phyloP scores from a whole-genome alignment of 2,329 filamentous ascomycete species.

The Ophiocordyceps camponoti-leonardi region DNA sequence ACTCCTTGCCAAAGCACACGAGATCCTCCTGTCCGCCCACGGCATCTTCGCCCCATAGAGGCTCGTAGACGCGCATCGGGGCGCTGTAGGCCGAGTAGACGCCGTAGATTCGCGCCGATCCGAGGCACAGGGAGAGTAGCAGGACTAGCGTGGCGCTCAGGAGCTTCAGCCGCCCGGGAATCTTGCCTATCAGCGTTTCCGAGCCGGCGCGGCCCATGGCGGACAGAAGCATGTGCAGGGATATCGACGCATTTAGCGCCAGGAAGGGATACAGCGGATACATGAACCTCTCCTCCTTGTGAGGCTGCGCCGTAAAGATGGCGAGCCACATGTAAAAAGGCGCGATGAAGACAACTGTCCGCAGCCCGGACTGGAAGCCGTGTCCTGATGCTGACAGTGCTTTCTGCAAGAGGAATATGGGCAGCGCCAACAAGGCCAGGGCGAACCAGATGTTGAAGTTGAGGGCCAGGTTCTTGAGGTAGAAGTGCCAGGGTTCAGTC shows the following conservation, averaged over 20 bases:
- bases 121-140: slow-evolving; percentile 45
- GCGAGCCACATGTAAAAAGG: slow-evolving; percentile 91
- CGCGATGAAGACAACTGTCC: slow-evolving; percentile 58
- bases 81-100: slow-evolving; percentile 71
- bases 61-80: slow-evolving; percentile 53
- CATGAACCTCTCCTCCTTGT: slow-evolving; percentile 99
- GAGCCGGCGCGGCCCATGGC: slow-evolving; percentile 57
- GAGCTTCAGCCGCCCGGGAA: slow-evolving; percentile 63
- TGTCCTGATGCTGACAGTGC: slow-evolving; percentile 41
- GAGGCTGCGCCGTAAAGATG: slow-evolving; percentile 82
- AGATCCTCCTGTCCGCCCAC: slow-evolving; percentile 44
- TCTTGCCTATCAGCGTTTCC: slow-evolving; percentile 47
- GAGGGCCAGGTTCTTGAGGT: slow-evolving; percentile 73
- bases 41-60: slow-evolving; percentile 38
- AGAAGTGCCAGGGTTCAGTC: slow-evolving; percentile 93
- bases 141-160: slow-evolving; percentile 40
- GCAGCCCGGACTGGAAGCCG: slow-evolving; percentile 52
- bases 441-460: slow-evolving; percentile 96
- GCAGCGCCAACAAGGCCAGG: slow-evolving; percentile 57
- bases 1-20: slow-evolving; percentile 89
- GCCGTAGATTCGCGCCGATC: slow-evolving; percentile 57
- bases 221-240: slow-evolving; percentile 63
- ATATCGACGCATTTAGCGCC: slow-evolving; percentile 71
- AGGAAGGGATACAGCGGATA: slow-evolving; percentile 89
- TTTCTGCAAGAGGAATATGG: slow-evolving; percentile 61